These are phyloP conservation scores for Bacterosira constricta DNA, from an alignment of 108 stramenopile species.

Conservation along the genomic window DNA sequence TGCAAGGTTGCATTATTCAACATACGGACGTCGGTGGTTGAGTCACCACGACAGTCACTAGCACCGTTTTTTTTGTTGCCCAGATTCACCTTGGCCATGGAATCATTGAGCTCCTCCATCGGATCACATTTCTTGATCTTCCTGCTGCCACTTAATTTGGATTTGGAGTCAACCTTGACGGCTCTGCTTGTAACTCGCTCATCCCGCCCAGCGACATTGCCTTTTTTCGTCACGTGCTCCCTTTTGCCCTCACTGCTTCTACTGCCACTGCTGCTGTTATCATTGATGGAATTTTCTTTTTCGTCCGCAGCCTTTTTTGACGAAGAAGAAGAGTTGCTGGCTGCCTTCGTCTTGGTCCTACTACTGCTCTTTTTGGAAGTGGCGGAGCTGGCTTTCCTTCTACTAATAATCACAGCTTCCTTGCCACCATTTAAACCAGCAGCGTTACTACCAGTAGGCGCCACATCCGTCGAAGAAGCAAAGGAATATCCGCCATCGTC, in stretches of 20 bases:
- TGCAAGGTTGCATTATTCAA: not conserved
- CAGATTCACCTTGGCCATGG: constrained; percentile 8
- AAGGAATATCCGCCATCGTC: not conserved
- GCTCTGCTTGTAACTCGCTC: not conserved
- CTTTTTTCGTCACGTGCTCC: not conserved
- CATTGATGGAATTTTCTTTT: constrained; percentile 2
- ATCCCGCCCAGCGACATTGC: not conserved
- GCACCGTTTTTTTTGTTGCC: not conserved
- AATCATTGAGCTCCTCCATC: constrained; percentile 4
- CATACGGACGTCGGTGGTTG: not conserved
- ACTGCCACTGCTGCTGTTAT: not conserved
- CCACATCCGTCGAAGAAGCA: not conserved
- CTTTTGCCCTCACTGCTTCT: not conserved
- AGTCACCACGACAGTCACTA: not conserved
- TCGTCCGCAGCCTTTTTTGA: not conserved
- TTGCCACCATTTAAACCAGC: not conserved
- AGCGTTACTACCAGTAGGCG: not conserved
- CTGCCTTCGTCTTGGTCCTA: not conserved
- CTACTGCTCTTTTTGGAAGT: not conserved
- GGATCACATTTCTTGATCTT: not conserved
- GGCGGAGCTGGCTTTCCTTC: too few species aligned
- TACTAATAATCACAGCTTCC: too few species aligned
- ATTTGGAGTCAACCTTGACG: not conserved
- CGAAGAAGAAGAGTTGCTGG: not conserved
- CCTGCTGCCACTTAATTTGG: too few species aligned